phyloP scores from a whole-genome alignment of 2,329 filamentous ascomycete species.

The Fusarium mangiferae region DNA sequence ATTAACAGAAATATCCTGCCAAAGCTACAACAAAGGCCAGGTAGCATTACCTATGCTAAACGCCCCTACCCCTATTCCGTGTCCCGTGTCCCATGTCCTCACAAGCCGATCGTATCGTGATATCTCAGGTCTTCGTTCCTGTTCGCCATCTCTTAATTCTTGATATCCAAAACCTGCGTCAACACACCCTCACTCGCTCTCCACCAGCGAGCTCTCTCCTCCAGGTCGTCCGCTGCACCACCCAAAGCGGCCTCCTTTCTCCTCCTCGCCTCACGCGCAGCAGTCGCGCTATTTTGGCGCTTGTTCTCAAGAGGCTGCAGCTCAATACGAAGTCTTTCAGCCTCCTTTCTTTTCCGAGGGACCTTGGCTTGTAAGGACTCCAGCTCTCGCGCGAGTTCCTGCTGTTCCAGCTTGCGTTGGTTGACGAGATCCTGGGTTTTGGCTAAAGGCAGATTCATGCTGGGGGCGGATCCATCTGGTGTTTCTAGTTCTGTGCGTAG shows the following conservation, averaged over 20 bases:
- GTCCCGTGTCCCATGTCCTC: conserved; percentile 1
- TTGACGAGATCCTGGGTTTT: conserved; percentile 66
- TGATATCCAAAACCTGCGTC: conserved; percentile 70
- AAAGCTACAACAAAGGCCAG: not conserved
- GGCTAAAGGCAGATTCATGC: conserved; percentile 65
- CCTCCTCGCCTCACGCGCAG: conserved; percentile 76
- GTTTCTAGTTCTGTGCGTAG: conserved; percentile 55
- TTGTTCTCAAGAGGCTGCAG: conserved; percentile 74
- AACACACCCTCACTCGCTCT: conserved; percentile 73
- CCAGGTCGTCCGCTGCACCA: conserved; percentile 76
- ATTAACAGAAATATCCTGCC: not conserved
- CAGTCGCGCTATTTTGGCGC: conserved; percentile 70
- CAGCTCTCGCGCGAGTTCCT: conserved; percentile 70
- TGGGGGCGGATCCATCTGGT: conserved; percentile 49
- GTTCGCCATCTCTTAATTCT: conserved; percentile 46
- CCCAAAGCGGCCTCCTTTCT: conserved; percentile 73
- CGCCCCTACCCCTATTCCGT: conserved; percentile 18
- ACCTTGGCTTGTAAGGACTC: conserved; percentile 70
- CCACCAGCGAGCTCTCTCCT: conserved; percentile 81
- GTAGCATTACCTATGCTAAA: conserved; percentile 14
- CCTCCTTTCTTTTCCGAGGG: conserved; percentile 73
- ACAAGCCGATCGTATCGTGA: conserved; percentile 18
- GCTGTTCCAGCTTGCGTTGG: conserved; percentile 60
- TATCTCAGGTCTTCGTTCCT: not conserved
- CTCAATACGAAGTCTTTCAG: conserved; percentile 74